phyloP scores from a whole-genome alignment of 306 rosid species.

The Medicago truncatula region MtrunA17r5.0-ANR NC_053046.1:32376001-32376500 shows the following conservation, averaged over 20 bases:
- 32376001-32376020: conserved; percentile 97
- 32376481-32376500: background rate
- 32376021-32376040: conserved; percentile 82
- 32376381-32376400: background rate
- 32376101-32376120: conserved; percentile 95
- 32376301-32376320: conserved; percentile 18
- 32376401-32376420: background rate
- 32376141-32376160: conserved; percentile 5
- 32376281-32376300: conserved; percentile 17
- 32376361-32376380: background rate
- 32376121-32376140: conserved; percentile 43
- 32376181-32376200: conserved; percentile 2
- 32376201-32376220: conserved; percentile 1
- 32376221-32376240: background rate
- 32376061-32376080: conserved; percentile 72
- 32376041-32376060: conserved; percentile 87
- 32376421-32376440: background rate
- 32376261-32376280: conserved; percentile 24
- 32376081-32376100: conserved; percentile 85
- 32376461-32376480: background rate
- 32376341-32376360: conserved; percentile 6
- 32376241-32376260: conserved; percentile 6
- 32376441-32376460: background rate
- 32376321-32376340: background rate
- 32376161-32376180: background rate